Evolutionary conservation across 2,329 filamentous ascomycete species (phyloP).

Genomic region (Sarocladium kiliense): DNA sequence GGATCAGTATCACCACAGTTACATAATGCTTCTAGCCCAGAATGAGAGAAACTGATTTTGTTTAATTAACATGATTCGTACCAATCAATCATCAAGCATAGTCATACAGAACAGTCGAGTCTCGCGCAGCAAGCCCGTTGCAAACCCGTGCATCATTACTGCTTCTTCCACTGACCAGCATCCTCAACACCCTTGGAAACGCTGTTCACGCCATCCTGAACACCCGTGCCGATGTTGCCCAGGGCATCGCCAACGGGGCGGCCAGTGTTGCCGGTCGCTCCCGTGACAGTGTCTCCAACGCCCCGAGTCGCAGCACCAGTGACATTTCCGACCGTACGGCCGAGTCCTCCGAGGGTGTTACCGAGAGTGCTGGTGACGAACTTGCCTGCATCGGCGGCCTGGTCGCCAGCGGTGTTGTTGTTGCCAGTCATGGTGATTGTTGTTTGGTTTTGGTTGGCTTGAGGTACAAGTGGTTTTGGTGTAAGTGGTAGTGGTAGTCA

Average conservation of each 20-base stretch:
- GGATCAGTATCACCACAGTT: too few species aligned
- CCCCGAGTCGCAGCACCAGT: constrained; percentile 50
- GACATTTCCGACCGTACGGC: constrained; percentile 34
- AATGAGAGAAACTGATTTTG: too few species aligned
- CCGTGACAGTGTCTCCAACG: constrained; percentile 49
- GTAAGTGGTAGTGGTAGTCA: not conserved
- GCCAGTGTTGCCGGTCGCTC: constrained; percentile 47
- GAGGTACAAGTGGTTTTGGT: not conserved
- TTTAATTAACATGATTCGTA: not conserved
- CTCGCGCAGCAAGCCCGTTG: not conserved
- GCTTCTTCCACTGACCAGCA: constrained; percentile 51
- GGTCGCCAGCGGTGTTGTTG: constrained; percentile 19
- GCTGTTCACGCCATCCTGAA: constrained; percentile 44
- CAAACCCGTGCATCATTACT: constrained; percentile 15
- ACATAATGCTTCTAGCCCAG: too few species aligned
- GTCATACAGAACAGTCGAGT: not conserved
- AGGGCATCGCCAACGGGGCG: constrained; percentile 52
- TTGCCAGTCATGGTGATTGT: constrained; percentile 16
- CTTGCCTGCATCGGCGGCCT: constrained; percentile 29
- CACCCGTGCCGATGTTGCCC: constrained; percentile 44
- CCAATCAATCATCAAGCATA: not conserved
- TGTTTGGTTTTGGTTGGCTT: constrained; percentile 10
- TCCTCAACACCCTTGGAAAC: constrained; percentile 52
- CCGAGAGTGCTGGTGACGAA: constrained; percentile 35
- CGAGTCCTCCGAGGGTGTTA: constrained; percentile 35